Evolutionary conservation across 2,329 filamentous ascomycete genomes (phyloP).

Genomic region (Xylaria multiplex): DNA sequence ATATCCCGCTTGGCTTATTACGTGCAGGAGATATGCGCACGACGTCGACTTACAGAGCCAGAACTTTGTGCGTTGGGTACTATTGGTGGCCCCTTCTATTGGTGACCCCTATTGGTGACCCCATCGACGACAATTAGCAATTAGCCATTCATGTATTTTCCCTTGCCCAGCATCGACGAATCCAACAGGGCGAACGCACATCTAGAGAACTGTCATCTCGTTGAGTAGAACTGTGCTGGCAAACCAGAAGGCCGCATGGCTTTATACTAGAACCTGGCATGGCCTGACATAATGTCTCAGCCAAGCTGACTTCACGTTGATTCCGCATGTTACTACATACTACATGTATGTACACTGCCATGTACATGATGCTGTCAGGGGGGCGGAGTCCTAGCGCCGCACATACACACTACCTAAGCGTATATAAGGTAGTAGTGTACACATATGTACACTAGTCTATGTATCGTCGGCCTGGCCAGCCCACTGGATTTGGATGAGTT

Average conservation of each 20-base stretch:
- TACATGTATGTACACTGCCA: neutral
- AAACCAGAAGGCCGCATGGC: conserved; percentile 9
- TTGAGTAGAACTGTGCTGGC: conserved; percentile 20
- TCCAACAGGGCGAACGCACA: conserved; percentile 4
- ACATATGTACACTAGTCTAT: too few relatives aligned
- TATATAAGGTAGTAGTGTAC: too few relatives aligned
- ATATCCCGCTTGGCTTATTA: neutral
- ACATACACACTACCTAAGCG: neutral
- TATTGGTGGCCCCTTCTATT: neutral
- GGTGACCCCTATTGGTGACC: neutral
- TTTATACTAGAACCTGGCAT: conserved; percentile 3
- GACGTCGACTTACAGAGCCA: conserved; percentile 17
- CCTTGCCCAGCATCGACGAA: neutral
- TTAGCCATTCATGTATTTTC: neutral
- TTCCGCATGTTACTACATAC: neutral
- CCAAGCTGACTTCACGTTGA: conserved; percentile 6
- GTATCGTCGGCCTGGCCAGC: neutral
- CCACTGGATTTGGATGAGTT: conserved; percentile 14
- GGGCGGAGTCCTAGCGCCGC: conserved; percentile 11
- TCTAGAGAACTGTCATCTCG: neutral
- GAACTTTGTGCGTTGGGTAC: neutral
- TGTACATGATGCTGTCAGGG: conserved; percentile 2
- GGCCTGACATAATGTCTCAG: conserved; percentile 19
- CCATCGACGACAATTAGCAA: conserved; percentile 11
- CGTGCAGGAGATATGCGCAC: neutral